Percentiles rank a stretch among this genome's conserved stretches.
Evolutionary conservation across 108 stramenopile species (phyloP).

Genomic region (Nannochloropsis oceanica): DNA sequence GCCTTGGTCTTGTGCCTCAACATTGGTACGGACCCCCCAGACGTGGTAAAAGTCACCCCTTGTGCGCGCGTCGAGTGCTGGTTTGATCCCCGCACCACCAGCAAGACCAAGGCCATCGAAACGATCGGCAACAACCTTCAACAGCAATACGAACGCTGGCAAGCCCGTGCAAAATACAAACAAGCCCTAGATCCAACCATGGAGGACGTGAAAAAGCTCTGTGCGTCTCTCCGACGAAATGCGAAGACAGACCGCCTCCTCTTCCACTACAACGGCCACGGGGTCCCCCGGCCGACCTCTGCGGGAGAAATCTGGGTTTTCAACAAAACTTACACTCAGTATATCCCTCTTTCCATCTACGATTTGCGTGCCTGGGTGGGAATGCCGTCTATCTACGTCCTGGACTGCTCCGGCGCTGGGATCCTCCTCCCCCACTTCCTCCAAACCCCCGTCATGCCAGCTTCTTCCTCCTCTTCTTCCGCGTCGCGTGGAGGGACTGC

Average conservation of each 20-base stretch:
- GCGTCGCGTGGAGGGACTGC: background rate
- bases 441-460: background rate
- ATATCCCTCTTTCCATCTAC: slow-evolving; percentile 74
- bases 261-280: slow-evolving; percentile 97
- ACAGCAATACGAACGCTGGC: slow-evolving; percentile 75
- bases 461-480: background rate
- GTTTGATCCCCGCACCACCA: slow-evolving; percentile 67
- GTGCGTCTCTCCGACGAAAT: slow-evolving; percentile 49
- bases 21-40: slow-evolving; percentile 91
- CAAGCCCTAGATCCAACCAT: slow-evolving; percentile 77
- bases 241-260: slow-evolving; percentile 67
- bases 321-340: slow-evolving; percentile 89
- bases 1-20: slow-evolving; percentile 84
- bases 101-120: slow-evolving; percentile 61
- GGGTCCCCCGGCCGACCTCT: slow-evolving; percentile 79
- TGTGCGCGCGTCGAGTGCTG: slow-evolving; percentile 82
- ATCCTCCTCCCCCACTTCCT: slow-evolving; percentile 65
- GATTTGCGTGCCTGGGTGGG: slow-evolving; percentile 80
- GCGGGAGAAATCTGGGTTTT: slow-evolving; percentile 58
- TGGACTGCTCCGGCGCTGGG: slow-evolving; percentile 77
- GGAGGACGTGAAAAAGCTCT: slow-evolving; percentile 71
- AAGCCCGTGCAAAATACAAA: slow-evolving; percentile 53
- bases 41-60: slow-evolving; percentile 65
- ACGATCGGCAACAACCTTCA: slow-evolving; percentile 69
- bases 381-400: slow-evolving; percentile 68